These are phyloP conservation scores for Yamadazyma songkhlaensis DNA, from an alignment of 1,139 yeast genomes.

Conservation along the genomic window DNA sequence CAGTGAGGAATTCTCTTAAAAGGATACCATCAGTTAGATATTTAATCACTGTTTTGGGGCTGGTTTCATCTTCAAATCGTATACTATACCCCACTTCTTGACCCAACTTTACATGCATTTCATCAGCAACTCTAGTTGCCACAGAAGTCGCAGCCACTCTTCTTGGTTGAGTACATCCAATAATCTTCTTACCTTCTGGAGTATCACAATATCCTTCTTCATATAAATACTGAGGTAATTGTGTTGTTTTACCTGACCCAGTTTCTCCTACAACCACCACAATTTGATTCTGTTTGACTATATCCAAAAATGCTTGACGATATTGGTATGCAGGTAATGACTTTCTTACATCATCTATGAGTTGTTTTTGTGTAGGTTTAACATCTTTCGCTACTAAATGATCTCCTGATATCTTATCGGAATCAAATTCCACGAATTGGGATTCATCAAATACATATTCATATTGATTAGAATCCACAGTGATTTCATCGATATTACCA, in stretches of 20 bases:
- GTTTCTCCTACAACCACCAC: constrained; percentile 94
- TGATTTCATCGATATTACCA: constrained; percentile 43
- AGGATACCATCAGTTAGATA: constrained; percentile 96
- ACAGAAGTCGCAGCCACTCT: constrained; percentile 95
- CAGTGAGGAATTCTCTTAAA: constrained; percentile 75
- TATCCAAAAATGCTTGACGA: constrained; percentile 59
- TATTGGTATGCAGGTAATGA: constrained; percentile 77
- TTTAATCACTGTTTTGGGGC: constrained; percentile 64
- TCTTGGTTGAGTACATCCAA: constrained; percentile 96
- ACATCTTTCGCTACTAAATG: constrained; percentile 17
- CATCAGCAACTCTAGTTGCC: constrained; percentile 88
- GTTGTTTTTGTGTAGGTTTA: constrained; percentile 10
- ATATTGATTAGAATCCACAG: constrained; percentile 49
- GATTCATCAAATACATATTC: constrained; percentile 84
- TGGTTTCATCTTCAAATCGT: constrained; percentile 77
- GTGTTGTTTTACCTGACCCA: constrained; percentile 97
- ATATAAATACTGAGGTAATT: constrained; percentile 81
- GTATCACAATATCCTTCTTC: constrained; percentile 75
- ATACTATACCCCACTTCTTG: constrained; percentile 83
- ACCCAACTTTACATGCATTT: constrained; percentile 70
- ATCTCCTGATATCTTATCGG: constrained; percentile 37
- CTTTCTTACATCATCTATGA: constrained; percentile 47
- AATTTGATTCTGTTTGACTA: constrained; percentile 66
- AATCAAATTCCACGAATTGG: constrained; percentile 66
- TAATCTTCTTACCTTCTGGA: constrained; percentile 24